Base-by-base conservation (phyloP, 192 early-diverging fungal genomes). In the Entomortierella parvispora region DNA sequence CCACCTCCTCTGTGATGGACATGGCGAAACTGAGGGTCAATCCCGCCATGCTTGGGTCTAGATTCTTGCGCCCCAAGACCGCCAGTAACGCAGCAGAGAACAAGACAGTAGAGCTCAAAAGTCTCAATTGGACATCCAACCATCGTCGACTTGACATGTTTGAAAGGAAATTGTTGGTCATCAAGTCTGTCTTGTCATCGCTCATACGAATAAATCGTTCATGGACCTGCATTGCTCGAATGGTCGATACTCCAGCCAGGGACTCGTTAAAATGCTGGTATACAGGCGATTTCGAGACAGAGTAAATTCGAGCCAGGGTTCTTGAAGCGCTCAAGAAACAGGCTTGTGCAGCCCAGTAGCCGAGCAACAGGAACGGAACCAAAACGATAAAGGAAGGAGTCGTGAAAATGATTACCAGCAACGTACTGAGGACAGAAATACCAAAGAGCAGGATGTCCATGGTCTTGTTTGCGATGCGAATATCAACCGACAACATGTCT, bases 251-350 rank as follows among this genome's bases (percentile, higher is more conserved):
- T 6, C 87, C 87, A 26, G 57, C 79, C 7, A 86, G 58, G 3
- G 87, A 75, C 66, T 89, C 86, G 52, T 84, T 82, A 48, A 84
- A 86, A 52, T 71, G 80, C 5, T 92, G 85, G 60, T 87, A 92
- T 0, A 95, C 82, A 0, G 93, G 93, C 12, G 85, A 88, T 18
- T 90, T 85, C 7, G 92, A 82, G 29, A 88, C 80, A 9, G 89
- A 87, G 52, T 94, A 91, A 29, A 95, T 74, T 17, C 92, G 84
- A 44, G 89, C 92, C 44, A 94, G 66, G 58, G 88, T 87, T 28
- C 92, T 87, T 2, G 87, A 86, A 7, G 85, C 85, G 1, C 82
- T 43, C 48, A 91, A 77, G 79, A 92, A 93, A 46, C 83, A 76
- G 32, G 60, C 44, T 33, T 81, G 53, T 17, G 83, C 56, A 31